Evolutionary conservation across 1,284 basidiomycete species (phyloP).

Genomic region (Sporisorium iseilematis-ciliati): DNA sequence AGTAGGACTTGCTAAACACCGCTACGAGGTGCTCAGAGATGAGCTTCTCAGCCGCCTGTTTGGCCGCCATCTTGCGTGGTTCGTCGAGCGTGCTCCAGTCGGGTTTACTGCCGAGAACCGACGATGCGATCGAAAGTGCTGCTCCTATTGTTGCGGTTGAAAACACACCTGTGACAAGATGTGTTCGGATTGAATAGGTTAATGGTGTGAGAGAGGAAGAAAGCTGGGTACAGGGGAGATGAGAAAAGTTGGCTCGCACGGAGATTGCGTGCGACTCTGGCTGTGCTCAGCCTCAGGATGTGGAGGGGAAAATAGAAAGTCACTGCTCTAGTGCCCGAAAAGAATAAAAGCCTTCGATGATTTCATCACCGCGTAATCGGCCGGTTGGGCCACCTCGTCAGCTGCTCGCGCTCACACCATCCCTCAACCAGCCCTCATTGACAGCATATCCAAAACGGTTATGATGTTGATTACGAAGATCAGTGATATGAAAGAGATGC

Average conservation of each 20-base stretch:
- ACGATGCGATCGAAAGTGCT: constrained; percentile 25
- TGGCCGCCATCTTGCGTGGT: constrained; percentile 65
- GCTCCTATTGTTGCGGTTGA: constrained; percentile 33
- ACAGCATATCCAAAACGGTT: neutral
- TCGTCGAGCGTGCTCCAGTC: constrained; percentile 13
- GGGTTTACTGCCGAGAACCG: constrained; percentile 1
- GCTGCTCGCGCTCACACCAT: neutral
- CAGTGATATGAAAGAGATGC: neutral
- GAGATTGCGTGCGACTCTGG: neutral
- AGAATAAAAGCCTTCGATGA: neutral
- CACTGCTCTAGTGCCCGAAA: constrained; percentile 11
- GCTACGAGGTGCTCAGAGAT: constrained; percentile 68
- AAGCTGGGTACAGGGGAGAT: neutral
- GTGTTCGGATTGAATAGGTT: neutral
- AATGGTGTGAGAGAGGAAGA: neutral
- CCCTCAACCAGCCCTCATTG: neutral
- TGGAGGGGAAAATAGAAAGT: neutral
- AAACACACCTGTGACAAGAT: constrained; percentile 3
- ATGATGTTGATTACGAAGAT: neutral
- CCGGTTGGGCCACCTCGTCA: neutral
- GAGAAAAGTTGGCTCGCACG: neutral
- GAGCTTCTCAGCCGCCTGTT: constrained; percentile 66
- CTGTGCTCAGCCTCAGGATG: constrained; percentile 1
- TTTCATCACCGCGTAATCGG: neutral
- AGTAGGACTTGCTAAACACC: constrained; percentile 71